Evolutionary conservation across 2,329 filamentous ascomycete species (phyloP).

Genomic region (Penicillium sumatraense): DNA sequence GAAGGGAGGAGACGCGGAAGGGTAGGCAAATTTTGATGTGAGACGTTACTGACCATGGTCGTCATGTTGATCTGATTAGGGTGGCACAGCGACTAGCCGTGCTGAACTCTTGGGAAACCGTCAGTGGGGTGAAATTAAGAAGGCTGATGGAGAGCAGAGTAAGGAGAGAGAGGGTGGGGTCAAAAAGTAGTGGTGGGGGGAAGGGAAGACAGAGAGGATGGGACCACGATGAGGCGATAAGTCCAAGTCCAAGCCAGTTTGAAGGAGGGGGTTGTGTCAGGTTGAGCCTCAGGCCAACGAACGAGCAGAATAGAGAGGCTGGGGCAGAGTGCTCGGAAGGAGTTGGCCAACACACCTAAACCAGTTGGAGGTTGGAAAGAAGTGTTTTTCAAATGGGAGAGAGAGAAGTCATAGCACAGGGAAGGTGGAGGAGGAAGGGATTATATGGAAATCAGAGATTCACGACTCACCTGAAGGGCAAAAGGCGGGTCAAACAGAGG

Average conservation of each 20-base stretch:
- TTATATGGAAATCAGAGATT: neutral
- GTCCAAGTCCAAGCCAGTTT: constrained; percentile 2
- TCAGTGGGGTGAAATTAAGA: constrained; percentile 16
- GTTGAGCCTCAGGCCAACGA: constrained; percentile 23
- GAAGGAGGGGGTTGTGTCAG: constrained; percentile 20
- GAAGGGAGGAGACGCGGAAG: neutral
- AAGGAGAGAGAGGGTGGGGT: neutral
- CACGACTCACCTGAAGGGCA: constrained; percentile 6
- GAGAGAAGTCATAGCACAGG: neutral
- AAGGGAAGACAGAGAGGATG: constrained; percentile 8
- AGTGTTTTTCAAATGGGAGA: neutral
- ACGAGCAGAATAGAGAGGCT: constrained; percentile 18
- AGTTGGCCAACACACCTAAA: constrained; percentile 20
- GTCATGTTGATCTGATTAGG: constrained; percentile 37
- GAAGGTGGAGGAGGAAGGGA: neutral
- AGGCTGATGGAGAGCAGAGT: neutral
- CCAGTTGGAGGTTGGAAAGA: too few relatives aligned
- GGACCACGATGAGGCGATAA: constrained; percentile 13
- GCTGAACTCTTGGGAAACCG: constrained; percentile 20
- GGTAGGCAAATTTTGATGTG: neutral
- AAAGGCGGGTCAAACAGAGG: constrained; percentile 5
- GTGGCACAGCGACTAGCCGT: constrained; percentile 37
- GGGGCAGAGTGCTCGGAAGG: constrained; percentile 9
- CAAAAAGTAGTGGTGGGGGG: constrained; percentile 1
- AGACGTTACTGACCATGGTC: constrained; percentile 40